Evolutionary conservation across 2,329 filamentous ascomycete genomes (phyloP).

Genomic region (Hypocreales sp.): DNA sequence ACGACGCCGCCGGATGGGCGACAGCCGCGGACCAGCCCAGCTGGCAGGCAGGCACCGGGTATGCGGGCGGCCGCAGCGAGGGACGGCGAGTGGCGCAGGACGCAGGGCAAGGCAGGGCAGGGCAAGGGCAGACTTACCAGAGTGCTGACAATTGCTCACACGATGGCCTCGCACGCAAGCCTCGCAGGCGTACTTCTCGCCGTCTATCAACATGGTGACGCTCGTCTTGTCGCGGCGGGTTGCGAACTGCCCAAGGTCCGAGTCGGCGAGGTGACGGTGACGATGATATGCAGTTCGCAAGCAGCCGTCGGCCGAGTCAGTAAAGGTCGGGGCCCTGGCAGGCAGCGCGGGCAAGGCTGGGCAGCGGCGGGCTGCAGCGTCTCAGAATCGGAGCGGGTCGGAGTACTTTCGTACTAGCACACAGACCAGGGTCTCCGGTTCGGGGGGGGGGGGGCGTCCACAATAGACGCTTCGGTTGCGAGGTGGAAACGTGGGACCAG

Average conservation of each 20-base stretch:
- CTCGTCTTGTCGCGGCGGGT: background rate
- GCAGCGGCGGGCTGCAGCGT: conserved; percentile 4
- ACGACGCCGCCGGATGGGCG: conserved; percentile 1
- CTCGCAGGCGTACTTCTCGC: conserved; percentile 96
- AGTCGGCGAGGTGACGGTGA: background rate
- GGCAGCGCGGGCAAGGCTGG: conserved; percentile 5
- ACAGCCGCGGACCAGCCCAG: no score
- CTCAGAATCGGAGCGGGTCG: conserved; percentile 7
- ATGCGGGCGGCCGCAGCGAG: no score
- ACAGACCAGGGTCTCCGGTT: conserved; percentile 6
- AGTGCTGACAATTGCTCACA: conserved; percentile 96
- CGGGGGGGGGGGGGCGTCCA: conserved; percentile 4
- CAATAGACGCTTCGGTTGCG: no score
- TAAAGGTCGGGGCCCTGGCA: no score
- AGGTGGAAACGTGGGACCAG: no score
- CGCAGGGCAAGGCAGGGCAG: no score
- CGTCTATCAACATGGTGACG: conserved; percentile 66
- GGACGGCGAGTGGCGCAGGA: no score
- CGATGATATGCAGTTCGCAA: conserved; percentile 3
- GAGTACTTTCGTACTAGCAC: no score
- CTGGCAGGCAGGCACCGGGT: no score
- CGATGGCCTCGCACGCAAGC: conserved; percentile 96
- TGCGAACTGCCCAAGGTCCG: no score
- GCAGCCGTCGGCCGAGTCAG: conserved; percentile 2
- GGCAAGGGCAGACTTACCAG: conserved; percentile 46